Evolutionary conservation across 1,139 yeast species (phyloP), one percentile per base, ranked within the genome.

Genomic region (Debaryomycetaceae sp.): DNA sequence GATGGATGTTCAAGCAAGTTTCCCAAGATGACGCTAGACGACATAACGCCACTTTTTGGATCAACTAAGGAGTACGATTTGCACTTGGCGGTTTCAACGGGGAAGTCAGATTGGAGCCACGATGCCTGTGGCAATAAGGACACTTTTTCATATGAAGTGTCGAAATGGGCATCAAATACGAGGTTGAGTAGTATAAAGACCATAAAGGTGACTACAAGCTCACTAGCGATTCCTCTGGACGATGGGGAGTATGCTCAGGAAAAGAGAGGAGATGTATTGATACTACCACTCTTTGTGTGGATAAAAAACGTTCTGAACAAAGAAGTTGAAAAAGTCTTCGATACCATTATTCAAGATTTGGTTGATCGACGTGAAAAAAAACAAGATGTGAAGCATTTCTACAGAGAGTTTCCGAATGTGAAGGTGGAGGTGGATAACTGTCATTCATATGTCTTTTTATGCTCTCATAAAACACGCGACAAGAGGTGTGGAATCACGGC

Each of bases 401-500:
- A 44, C 11, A 37, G 34, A 0, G 50, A 53, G 31, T 59, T 51
- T 35, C 58, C 60, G 1, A 50, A 44, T 1, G 56, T 63, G 5
- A 39, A 39, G 1, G 47, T 67, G 4, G 54, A 49, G 27, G 49
- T 61, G 1, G 79, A 78, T 46, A 49, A 52, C 2, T 77, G 77
- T 50, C 66, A 69, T 43, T 76, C 93, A 1, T 83, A 78, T 56
- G 70, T 93, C 5, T 76, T 93, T 45, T 64, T 93, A 40, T 93
- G 99, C 57, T 90, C 97, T 0, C 99, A 93, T 63, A 72, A 76
- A 42, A 88, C 95, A 5, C 81, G 98, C 62, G 99, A 93, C 62
- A 91, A 89, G 62, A 75, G 95, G 49, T 93, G 99, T 66, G 98
- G 97, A 34, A 69, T 89, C 38, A 88, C 97, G 1, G 98, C 98